These are phyloP conservation scores for Thecaphora thlaspeos DNA, from an alignment of 1,284 basidiomycete genomes.

Conservation along the genomic window DNA sequence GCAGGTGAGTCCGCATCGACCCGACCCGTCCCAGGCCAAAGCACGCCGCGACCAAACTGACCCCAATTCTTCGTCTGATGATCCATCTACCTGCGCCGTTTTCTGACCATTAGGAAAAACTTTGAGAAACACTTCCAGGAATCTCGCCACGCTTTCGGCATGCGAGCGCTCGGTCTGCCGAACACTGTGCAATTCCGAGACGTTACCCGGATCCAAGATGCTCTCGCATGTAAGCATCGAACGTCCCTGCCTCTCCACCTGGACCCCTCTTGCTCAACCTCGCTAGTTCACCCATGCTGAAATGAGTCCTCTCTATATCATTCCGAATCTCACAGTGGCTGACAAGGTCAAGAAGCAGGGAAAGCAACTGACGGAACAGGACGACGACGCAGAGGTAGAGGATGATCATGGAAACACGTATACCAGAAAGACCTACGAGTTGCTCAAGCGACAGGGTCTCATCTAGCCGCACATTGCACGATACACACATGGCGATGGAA, in stretches of 20 bases:
- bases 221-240: slow-evolving; percentile 73
- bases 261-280: background rate
- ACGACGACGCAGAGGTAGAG: slow-evolving; percentile 51
- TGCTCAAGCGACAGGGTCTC: slow-evolving; percentile 56
- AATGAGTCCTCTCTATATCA: too few relatives aligned
- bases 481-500: too few relatives aligned
- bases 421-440: slow-evolving; percentile 54
- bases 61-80: too few relatives aligned
- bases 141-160: slow-evolving; percentile 93
- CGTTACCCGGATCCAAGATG: slow-evolving; percentile 95
- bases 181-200: slow-evolving; percentile 99
- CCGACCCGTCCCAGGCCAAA: background rate
- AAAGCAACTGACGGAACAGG: slow-evolving; percentile 29
- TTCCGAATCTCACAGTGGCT: slow-evolving; percentile 18
- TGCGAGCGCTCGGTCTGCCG: slow-evolving; percentile 93
- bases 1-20: slow-evolving; percentile 64
- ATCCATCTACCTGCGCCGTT: too few relatives aligned
- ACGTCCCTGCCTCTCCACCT: background rate
- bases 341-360: slow-evolving; percentile 51
- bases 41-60: background rate
- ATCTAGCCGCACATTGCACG: slow-evolving; percentile 19
- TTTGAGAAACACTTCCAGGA: slow-evolving; percentile 93
- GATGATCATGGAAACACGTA: slow-evolving; percentile 56
- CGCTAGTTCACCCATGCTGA: background rate
- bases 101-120: slow-evolving; percentile 75